phyloP scores from a whole-genome alignment of 106 monocot genomes.

The Cymbidium sinense region DNA sequence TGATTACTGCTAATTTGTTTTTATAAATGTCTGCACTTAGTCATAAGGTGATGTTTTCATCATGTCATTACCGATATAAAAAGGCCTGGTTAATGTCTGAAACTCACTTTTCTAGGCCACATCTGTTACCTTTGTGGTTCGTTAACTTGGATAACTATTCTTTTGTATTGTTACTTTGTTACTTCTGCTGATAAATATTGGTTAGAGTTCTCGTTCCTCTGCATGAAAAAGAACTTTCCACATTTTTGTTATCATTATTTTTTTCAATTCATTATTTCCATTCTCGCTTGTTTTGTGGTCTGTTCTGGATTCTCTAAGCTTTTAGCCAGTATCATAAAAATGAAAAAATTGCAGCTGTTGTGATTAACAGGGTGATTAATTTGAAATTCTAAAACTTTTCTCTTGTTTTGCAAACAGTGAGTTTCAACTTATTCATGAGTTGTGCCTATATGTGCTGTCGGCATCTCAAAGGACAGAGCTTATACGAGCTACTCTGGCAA shows the following conservation, averaged over 20 bases:
- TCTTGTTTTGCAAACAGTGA: slow-evolving; percentile 52
- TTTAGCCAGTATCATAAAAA: background rate
- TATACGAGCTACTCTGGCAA: slow-evolving; percentile 84
- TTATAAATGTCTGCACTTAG: background rate
- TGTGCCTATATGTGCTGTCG: slow-evolving; percentile 90
- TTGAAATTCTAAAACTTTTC: background rate
- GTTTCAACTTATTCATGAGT: slow-evolving; percentile 96
- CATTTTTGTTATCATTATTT: background rate
- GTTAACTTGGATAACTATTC: background rate
- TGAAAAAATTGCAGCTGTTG: background rate
- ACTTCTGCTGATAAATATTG: background rate
- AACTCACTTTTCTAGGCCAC: background rate
- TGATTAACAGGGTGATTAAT: background rate
- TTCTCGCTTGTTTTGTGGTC: background rate
- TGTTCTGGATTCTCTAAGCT: background rate
- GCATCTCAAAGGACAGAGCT: slow-evolving; percentile 95
- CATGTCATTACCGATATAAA: background rate
- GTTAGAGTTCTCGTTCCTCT: background rate
- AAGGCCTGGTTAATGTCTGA: background rate
- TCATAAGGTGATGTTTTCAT: background rate
- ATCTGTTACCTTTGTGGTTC: too few relatives aligned
- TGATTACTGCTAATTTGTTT: background rate
- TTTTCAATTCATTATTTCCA: background rate
- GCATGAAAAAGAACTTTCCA: background rate
- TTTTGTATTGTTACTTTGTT: background rate